phyloP scores from a whole-genome alignment of 306 rosid species.

The Acacia melanoxylon region DNA sequence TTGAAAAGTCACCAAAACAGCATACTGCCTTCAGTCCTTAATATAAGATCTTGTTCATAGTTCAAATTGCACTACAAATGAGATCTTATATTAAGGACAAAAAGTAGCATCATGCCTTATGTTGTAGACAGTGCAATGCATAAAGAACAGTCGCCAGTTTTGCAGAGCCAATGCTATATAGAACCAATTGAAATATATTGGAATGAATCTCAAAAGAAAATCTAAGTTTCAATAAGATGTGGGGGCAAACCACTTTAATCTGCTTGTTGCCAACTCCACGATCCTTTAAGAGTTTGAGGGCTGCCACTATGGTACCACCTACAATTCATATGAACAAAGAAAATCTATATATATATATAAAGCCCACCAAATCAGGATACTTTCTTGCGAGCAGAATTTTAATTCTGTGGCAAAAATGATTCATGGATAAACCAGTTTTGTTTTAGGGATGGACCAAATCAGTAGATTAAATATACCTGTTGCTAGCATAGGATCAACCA shows the following conservation, averaged over 20 bases:
- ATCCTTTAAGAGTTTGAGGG: constrained; percentile 69
- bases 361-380: not conserved
- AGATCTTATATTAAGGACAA: no score
- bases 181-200: constrained; percentile 1
- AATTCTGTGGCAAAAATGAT: constrained; percentile 1
- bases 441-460: not conserved
- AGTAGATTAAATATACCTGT: constrained; percentile 57
- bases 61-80: no score
- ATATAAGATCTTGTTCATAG: no score
- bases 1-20: not conserved
- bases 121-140: not conserved
- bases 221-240: constrained; percentile 13
- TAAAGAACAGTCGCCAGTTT: not conserved
- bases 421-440: constrained; percentile 5
- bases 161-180: not conserved
- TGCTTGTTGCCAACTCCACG: constrained; percentile 72
- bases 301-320: constrained; percentile 94
- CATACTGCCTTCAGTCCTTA: no score
- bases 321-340: constrained; percentile 26
- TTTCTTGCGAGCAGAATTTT: not conserved
- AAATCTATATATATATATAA: not conserved
- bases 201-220: not conserved
- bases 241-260: constrained; percentile 70
- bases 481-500: constrained; percentile 95
- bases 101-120: not conserved